These are phyloP conservation scores for Arthrobotrys musiformis DNA, from an alignment of 2,329 filamentous ascomycete genomes.

Conservation along the genomic window DNA sequence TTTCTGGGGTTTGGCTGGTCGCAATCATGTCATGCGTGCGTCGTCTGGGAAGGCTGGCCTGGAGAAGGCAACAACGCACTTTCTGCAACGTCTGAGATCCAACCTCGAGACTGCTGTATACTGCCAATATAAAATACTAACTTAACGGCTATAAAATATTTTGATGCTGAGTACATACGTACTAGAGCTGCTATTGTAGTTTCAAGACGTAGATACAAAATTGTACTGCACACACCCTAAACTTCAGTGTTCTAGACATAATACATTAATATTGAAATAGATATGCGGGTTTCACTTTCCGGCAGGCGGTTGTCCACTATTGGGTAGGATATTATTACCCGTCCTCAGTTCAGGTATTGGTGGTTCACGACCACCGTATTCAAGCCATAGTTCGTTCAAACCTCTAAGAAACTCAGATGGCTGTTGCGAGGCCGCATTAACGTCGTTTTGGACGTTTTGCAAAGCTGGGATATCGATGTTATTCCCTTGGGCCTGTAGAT, in stretches of 20 bases:
- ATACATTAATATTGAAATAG: too few species aligned
- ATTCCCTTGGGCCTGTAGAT: background rate
- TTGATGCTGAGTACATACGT: too few species aligned
- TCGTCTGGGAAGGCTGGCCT: conserved; percentile 12
- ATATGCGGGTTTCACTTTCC: background rate
- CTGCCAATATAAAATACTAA: too few species aligned
- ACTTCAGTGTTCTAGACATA: too few species aligned
- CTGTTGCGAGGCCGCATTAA: background rate
- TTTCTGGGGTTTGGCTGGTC: conserved; percentile 35
- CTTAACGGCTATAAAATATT: too few species aligned
- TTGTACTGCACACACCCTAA: too few species aligned
- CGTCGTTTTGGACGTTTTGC: background rate
- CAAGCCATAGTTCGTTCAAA: background rate
- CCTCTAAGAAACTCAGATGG: background rate
- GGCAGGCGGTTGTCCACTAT: background rate
- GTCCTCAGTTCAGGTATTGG: background rate
- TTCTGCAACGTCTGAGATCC: conserved; percentile 15
- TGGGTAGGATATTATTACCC: background rate
- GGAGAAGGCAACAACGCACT: conserved; percentile 20
- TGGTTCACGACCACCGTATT: background rate
- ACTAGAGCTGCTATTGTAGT: too few species aligned
- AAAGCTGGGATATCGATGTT: background rate
- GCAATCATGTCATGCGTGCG: conserved; percentile 52
- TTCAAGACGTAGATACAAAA: too few species aligned
- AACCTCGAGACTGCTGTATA: too few species aligned